Base-by-base conservation (phyloP, 2,329 filamentous ascomycete species). In the Parastagonospora nodorum region DNA sequence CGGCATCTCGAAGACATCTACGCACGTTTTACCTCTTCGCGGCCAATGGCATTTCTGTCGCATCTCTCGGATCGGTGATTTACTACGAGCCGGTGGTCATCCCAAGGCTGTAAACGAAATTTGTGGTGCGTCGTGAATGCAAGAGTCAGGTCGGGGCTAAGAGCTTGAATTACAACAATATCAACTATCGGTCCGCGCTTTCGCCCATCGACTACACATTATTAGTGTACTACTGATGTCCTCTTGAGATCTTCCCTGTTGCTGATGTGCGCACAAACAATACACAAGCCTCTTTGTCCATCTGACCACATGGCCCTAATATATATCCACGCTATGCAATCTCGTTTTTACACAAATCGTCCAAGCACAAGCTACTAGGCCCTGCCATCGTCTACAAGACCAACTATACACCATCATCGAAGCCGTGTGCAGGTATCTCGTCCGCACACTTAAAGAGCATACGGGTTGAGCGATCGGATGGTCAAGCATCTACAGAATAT, bases 401-500 rank as follows among this genome's bases (percentile, higher is more conserved):
- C 8, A 33, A 44, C 29, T 24, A 19, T n/a, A 28, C n/a, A 38
- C 15, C 16, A 8, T 19, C 35, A 6, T 28, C 19, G 19, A 24
- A 24, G 19, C 19, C 19, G 19, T 24, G 19, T 24, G 19, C 19
- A 24, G 19, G 3, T 3, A 24, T 24, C 19, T 24, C 19, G 19
- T 24, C 19, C 19, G 5, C 31, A 31, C 49, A 44, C 58, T 73
- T 69, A 81, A 48, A 81, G 69, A 56, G 89, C 89, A 71, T 88
- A 92, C 12, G 89, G 89, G 79, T 92, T 92, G 66, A 92, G 77
- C 33, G 88, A 91, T 55, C 89, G 86, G 68, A 92, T 92, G n/a
- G 89, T 92, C 74, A 92, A 75, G 80, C 89, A 92, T 64, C 88
- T 92, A 61, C 16, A 29, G 45, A 9, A 42, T 46, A 50, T 33